phyloP scores from a whole-genome alignment of 176 grass and related monocot species.

The Hordeum marinum region DNA sequence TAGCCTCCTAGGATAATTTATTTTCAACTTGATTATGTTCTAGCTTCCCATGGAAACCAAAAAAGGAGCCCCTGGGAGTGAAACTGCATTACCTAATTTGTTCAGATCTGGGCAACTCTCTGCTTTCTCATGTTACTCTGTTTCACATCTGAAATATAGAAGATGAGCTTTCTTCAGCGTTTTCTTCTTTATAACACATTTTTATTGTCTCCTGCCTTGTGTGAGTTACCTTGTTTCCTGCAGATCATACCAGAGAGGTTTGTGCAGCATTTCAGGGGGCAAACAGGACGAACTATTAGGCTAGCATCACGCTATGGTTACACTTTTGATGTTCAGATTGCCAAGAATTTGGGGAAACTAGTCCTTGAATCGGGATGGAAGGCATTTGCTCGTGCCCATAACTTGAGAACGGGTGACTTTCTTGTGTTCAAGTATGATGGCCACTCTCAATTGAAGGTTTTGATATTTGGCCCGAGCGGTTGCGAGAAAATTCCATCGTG shows the following conservation, averaged over 20 bases:
- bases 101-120: too few species aligned
- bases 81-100: too few species aligned
- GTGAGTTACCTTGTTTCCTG: background rate
- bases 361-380: constrained; percentile 29
- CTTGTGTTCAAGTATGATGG: constrained; percentile 40
- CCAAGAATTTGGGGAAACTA: background rate
- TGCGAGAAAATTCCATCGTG: constrained; percentile 6
- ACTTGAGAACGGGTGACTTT: constrained; percentile 29
- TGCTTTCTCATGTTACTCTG: too few species aligned
- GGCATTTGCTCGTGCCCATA: constrained; percentile 31
- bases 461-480: constrained; percentile 31
- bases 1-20: too few species aligned
- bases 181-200: too few species aligned
- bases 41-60: too few species aligned
- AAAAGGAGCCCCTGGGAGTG: too few species aligned
- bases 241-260: constrained; percentile 48
- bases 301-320: constrained; percentile 14
- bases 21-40: too few species aligned
- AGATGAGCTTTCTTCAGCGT: too few species aligned
- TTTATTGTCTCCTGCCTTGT: background rate
- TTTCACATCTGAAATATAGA: too few species aligned
- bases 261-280: constrained; percentile 2
- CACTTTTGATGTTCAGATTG: constrained; percentile 18
- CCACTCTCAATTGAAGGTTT: constrained; percentile 25
- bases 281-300: constrained; percentile 14